Base-by-base conservation (phyloP, 2,329 filamentous ascomycete species). In the Juglanconis oblonga region DNA sequence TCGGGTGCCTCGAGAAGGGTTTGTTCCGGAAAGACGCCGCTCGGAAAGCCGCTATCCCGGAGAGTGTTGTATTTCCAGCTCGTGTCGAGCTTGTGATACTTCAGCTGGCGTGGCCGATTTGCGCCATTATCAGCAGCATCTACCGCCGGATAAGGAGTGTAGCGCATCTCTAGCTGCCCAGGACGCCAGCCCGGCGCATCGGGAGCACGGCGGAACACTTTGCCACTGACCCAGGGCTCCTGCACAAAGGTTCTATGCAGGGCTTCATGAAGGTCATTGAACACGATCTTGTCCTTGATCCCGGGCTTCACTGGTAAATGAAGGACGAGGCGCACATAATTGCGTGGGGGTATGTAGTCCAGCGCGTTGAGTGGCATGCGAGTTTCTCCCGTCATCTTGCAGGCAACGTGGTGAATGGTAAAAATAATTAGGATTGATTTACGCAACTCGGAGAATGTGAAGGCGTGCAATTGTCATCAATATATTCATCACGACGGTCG, bases 141-240 rank as follows among this genome's bases (percentile, higher is more conserved):
- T 24, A 24, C 17, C 17, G 17, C 17, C 4, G 63, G 70, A 4
- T 24, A 8, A 10, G 31, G 31, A 17, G 8, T 32, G 24, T 52
- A n/a, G 32, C 49, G 49, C 4, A 52, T 52, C 35, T 52, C 49
- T 3, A 52, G 49, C 49, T 52, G 33, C 4, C 49, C 49, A 36
- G 31, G 49, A 36, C 49, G 49, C 49, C 49, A 52, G 1, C 17
- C 49, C 14, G 49, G 49, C 10, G 11, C 17, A 5, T 36, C 2
- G 10, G 49, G 35, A 36, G 31, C 4, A 36, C 32, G 33, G 14
- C 49, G 49, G 9, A 52, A 52, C 33, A 52, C 49, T 38, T 52
- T 52, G 5, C 49, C 49, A 24, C 49, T 52, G 49, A 52, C 14
- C 49, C 49, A 52, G 13, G 49, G 49, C 24, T 52, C 49, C 13